phyloP scores from a whole-genome alignment of 2,329 filamentous ascomycete genomes.

The Cladosporium austrohemisphaericum region DNA sequence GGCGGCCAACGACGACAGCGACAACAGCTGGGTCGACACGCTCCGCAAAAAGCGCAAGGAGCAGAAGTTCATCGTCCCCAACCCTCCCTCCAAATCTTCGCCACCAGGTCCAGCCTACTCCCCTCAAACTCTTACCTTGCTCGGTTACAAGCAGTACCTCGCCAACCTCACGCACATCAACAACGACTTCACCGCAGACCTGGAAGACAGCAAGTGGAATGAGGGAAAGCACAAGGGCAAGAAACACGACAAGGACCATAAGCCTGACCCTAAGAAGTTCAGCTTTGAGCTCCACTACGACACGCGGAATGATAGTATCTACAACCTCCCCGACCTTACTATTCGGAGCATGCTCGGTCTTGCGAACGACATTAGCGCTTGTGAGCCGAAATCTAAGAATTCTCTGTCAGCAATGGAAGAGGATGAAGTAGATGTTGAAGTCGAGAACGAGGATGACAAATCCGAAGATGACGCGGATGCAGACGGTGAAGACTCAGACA shows the following conservation, averaged over 20 bases:
- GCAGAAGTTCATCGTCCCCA: conserved; percentile 55
- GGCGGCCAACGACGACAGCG: conserved; percentile 18
- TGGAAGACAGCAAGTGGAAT: conserved; percentile 51
- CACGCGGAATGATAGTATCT: conserved; percentile 72
- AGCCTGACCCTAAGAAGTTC: conserved; percentile 62
- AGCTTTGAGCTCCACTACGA: conserved; percentile 80
- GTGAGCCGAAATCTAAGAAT: conserved; percentile 34
- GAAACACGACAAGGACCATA: conserved; percentile 45
- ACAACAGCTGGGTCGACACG: conserved; percentile 38
- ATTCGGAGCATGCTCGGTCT: conserved; percentile 76
- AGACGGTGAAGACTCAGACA: conserved; percentile 28
- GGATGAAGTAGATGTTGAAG: conserved; percentile 30
- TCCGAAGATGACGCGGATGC: conserved; percentile 29
- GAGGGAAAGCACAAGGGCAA: conserved; percentile 61
- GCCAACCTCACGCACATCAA: conserved; percentile 92
- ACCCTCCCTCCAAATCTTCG: conserved; percentile 66
- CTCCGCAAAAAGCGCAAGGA: conserved; percentile 51
- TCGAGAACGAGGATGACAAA: conserved; percentile 27
- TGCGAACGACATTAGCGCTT: conserved; percentile 70
- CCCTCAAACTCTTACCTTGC: conserved; percentile 72
- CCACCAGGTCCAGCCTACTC: conserved; percentile 88
- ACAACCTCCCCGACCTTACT: conserved; percentile 76
- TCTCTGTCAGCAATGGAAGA: conserved; percentile 23
- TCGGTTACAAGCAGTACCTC: conserved; percentile 84
- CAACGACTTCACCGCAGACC: conserved; percentile 54